phyloP scores from a whole-genome alignment of 441 rosid genomes.

The Geranium incanum region DNA sequence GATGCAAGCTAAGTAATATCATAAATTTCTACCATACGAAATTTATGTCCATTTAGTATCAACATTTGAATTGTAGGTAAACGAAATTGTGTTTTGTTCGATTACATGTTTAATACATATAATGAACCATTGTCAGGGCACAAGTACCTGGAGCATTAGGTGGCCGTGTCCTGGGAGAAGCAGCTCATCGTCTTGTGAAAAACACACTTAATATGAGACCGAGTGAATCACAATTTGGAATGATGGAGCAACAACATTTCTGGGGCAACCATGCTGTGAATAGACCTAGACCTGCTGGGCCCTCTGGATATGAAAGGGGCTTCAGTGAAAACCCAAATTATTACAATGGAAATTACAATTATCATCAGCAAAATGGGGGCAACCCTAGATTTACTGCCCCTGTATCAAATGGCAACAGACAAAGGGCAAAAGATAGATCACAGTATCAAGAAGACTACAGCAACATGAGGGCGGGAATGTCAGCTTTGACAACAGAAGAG shows the following conservation, averaged over 20 bases:
- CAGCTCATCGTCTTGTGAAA: conserved; percentile 94
- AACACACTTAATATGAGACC: conserved; percentile 70
- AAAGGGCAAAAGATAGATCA: conserved; percentile 39
- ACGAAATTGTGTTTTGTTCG: not conserved
- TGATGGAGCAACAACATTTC: conserved; percentile 36
- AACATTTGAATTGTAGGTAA: not conserved
- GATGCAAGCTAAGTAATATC: not conserved
- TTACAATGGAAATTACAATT: conserved; percentile 35
- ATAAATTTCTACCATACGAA: not conserved
- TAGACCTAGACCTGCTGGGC: conserved; percentile 56
- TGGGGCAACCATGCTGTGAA: conserved; percentile 34
- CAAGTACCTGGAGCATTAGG: conserved; percentile 73
- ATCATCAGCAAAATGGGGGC: conserved; percentile 31
- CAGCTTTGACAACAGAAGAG: conserved; percentile 46
- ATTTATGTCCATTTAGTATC: not conserved
- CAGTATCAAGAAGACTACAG: conserved; percentile 40
- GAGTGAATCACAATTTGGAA: conserved; percentile 42
- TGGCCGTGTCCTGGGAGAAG: conserved; percentile 73
- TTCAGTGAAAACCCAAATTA: conserved; percentile 36
- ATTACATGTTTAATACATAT: not conserved
- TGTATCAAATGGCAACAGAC: conserved; percentile 40
- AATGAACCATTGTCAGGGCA: conserved; percentile 39
- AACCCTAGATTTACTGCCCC: conserved; percentile 34
- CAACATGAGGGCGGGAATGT: conserved; percentile 42
- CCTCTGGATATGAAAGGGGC: conserved; percentile 49